These are phyloP conservation scores for Kuraishia cidri DNA, from an alignment of 805 yeast genomes.

Conservation along the genomic window DNA sequence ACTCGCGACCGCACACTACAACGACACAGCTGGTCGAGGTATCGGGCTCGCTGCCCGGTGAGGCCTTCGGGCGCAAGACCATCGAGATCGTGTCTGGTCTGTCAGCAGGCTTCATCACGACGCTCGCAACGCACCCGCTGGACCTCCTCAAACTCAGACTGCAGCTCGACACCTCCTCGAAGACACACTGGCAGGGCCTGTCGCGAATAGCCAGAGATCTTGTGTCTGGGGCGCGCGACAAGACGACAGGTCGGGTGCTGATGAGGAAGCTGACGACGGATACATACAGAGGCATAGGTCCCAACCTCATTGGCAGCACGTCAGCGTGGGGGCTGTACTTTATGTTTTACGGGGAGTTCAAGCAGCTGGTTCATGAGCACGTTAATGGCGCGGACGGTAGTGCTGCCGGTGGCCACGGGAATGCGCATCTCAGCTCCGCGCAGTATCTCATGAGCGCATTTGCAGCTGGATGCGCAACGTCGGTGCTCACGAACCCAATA, in stretches of 20 bases:
- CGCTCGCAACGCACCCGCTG: constrained; percentile 79
- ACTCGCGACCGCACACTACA: too few relatives aligned
- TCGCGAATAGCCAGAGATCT: constrained; percentile 10
- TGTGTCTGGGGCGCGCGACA: constrained; percentile 5
- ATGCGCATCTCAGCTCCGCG: constrained; percentile 26
- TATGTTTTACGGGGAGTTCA: constrained; percentile 59
- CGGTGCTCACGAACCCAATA: constrained; percentile 79
- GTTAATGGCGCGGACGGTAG: constrained; percentile 6
- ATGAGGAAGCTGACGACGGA: constrained; percentile 13
- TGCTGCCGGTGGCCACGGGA: constrained; percentile 10
- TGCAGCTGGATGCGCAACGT: constrained; percentile 67
- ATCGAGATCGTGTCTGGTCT: constrained; percentile 63
- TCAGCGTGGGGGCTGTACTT: constrained; percentile 88
- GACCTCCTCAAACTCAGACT: constrained; percentile 79
- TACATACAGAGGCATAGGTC: constrained; percentile 67
- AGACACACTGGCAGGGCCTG: constrained; percentile 18
- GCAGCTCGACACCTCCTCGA: constrained; percentile 45
- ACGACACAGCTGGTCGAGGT: too few relatives aligned
- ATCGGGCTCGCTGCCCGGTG: too few relatives aligned
- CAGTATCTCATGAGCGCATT: constrained; percentile 49
- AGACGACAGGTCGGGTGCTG: constrained; percentile 3
- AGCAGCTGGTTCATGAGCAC: constrained; percentile 17
- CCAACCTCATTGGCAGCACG: constrained; percentile 79
- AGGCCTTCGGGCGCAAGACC: too few relatives aligned
- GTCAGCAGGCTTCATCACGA: constrained; percentile 73